Percentiles rank a stretch among this genome's conserved stretches.
phyloP scores from a whole-genome alignment of 2,329 filamentous ascomycete species.

The Lecanicillium sp. region DNA sequence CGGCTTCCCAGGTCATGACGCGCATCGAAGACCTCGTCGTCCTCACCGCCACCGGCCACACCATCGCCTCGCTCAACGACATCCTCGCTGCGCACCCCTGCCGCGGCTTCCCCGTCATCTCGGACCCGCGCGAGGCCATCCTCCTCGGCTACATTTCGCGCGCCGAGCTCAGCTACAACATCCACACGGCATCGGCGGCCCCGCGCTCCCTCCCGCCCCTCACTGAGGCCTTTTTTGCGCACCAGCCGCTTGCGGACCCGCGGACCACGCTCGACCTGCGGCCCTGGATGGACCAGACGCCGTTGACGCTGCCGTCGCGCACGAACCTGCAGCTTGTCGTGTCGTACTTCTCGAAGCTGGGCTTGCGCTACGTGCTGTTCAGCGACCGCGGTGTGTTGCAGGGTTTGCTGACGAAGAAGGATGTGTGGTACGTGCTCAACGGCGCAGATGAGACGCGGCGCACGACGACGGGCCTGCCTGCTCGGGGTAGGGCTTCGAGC shows the following conservation, averaged over 20 bases:
- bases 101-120: slow-evolving; percentile 88
- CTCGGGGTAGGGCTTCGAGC: slow-evolving; percentile 22
- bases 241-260: slow-evolving; percentile 76
- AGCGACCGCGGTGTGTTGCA: slow-evolving; percentile 73
- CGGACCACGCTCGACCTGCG: slow-evolving; percentile 75
- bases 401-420: slow-evolving; percentile 92
- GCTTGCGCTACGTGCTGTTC: slow-evolving; percentile 84
- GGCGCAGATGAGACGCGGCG: slow-evolving; percentile 60
- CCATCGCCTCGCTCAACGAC: slow-evolving; percentile 65
- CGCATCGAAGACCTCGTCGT: slow-evolving; percentile 83
- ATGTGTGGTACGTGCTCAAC: slow-evolving; percentile 90
- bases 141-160: slow-evolving; percentile 92
- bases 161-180: slow-evolving; percentile 78
- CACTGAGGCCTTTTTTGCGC: slow-evolving; percentile 77
- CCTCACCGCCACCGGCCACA: slow-evolving; percentile 81
- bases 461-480: slow-evolving; percentile 19
- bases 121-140: slow-evolving; percentile 67
- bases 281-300: slow-evolving; percentile 99
- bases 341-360: slow-evolving; percentile 90
- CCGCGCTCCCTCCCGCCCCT: slow-evolving; percentile 58
- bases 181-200: slow-evolving; percentile 47
- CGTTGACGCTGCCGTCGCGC: slow-evolving; percentile 76
- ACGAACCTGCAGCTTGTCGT: slow-evolving; percentile 78
- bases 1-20: slow-evolving; percentile 87
- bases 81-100: slow-evolving; percentile 70